These are phyloP conservation scores for Drosera spatulata DNA, from an alignment of 179 eudicot genomes.

Conservation along the genomic window DNA sequence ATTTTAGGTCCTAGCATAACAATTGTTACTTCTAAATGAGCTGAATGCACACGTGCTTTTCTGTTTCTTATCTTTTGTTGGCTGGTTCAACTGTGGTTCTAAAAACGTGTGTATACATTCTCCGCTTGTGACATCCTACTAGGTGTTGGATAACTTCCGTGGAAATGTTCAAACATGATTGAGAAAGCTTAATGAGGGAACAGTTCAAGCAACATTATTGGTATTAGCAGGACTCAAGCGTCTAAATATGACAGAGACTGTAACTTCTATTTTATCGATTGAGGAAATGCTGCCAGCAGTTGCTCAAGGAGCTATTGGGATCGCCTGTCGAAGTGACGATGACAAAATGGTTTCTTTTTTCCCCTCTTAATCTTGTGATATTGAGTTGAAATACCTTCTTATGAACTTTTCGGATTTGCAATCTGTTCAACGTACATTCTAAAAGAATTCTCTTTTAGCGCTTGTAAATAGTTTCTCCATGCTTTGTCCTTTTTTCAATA, in stretches of 20 bases:
- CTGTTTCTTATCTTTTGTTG: neutral
- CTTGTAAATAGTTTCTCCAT: neutral
- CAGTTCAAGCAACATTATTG: conserved; percentile 77
- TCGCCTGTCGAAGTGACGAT: conserved; percentile 78
- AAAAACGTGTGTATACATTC: neutral
- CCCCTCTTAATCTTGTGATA: neutral
- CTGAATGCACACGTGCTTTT: neutral
- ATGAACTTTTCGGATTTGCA: neutral
- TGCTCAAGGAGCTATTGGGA: conserved; percentile 96
- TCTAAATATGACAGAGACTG: conserved; percentile 73
- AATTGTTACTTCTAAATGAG: no score
- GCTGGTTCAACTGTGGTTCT: neutral
- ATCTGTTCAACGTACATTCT: neutral
- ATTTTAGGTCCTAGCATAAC: no score
- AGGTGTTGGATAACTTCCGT: conserved; percentile 89
- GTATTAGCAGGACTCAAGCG: conserved; percentile 92
- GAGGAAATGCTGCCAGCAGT: conserved; percentile 99
- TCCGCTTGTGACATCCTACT: neutral
- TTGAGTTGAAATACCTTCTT: neutral
- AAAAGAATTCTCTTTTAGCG: neutral
- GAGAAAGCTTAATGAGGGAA: conserved; percentile 67
- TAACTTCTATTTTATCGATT: conserved; percentile 59
- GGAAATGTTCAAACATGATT: conserved; percentile 93
- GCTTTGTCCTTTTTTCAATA: neutral
- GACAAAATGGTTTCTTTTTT: conserved; percentile 55